These are phyloP conservation scores for Fusarium globosum DNA, from an alignment of 2,329 filamentous ascomycete genomes.

Conservation along the genomic window DNA sequence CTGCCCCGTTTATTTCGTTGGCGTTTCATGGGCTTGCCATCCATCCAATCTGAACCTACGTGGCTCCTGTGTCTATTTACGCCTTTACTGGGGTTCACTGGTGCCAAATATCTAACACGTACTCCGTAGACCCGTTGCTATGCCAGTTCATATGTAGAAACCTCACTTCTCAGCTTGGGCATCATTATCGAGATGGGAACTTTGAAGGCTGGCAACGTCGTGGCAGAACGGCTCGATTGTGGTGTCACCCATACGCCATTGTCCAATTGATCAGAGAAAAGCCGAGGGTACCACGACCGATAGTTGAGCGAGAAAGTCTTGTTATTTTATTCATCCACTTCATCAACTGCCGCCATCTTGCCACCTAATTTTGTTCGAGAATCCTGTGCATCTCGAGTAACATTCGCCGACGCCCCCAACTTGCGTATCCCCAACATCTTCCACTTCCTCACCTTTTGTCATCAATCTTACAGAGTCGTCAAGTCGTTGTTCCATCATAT, in stretches of 20 bases:
- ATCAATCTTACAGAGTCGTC: conserved; percentile 33
- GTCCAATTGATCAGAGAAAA: neutral
- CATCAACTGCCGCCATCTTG: conserved; percentile 15
- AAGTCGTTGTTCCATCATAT: conserved; percentile 27
- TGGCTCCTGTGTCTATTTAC: conserved; percentile 19
- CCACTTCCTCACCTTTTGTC: conserved; percentile 16
- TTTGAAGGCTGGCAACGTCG: neutral
- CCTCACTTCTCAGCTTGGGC: neutral
- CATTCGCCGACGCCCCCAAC: neutral
- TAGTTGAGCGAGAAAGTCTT: neutral
- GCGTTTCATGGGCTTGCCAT: conserved; percentile 28
- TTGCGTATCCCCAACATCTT: neutral
- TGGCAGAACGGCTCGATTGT: neutral
- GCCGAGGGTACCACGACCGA: conserved; percentile 5
- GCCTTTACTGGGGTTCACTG: conserved; percentile 9
- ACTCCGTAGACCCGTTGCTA: conserved; percentile 12
- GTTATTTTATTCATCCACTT: conserved; percentile 23
- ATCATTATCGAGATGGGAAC: neutral
- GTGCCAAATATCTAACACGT: conserved; percentile 16
- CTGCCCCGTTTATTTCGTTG: conserved; percentile 7
- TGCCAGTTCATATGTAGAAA: neutral
- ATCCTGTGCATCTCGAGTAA: neutral
- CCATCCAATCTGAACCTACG: conserved; percentile 16
- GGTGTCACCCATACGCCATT: conserved; percentile 2
- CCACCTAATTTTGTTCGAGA: neutral